phyloP scores from a whole-genome alignment of 2,329 filamentous ascomycete genomes.

The Colletotrichum ledebouriae region DNA sequence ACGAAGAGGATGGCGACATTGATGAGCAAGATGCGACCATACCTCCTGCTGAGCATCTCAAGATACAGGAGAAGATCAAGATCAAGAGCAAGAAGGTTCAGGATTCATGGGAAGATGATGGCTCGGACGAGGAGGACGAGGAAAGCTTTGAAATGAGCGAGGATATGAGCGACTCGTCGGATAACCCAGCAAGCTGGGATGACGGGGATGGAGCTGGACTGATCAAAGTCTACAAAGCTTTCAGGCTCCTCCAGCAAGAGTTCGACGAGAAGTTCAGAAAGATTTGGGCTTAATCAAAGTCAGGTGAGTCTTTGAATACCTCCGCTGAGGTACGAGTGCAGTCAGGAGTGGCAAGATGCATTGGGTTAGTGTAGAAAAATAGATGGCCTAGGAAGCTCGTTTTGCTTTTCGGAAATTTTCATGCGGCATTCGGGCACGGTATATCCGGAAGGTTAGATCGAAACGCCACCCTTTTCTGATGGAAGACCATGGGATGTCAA shows the following conservation, averaged over 20 bases:
- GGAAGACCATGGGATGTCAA: background rate
- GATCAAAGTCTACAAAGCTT: constrained; percentile 70
- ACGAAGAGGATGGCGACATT: background rate
- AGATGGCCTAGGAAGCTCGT: too few relatives aligned
- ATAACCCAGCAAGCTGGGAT: background rate
- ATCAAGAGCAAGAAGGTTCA: constrained; percentile 51
- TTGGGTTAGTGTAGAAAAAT: too few relatives aligned
- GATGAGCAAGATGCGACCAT: background rate
- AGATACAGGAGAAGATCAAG: constrained; percentile 42
- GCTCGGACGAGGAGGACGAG: constrained; percentile 50
- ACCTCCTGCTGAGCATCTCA: background rate
- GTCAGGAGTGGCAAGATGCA: too few relatives aligned
- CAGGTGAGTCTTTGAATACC: background rate
- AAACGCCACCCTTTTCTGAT: too few relatives aligned
- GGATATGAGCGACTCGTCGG: background rate
- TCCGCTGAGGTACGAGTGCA: too few relatives aligned
- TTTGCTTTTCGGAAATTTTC: too few relatives aligned
- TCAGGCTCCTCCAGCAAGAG: constrained; percentile 67
- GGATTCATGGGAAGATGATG: constrained; percentile 63
- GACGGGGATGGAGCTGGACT: constrained; percentile 60
- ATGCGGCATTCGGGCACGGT: too few relatives aligned
- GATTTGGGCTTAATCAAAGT: constrained; percentile 65
- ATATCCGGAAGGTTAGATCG: too few relatives aligned
- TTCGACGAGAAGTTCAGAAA: constrained; percentile 75
- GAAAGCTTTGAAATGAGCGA: background rate